Base-by-base conservation (phyloP, 2,329 filamentous ascomycete genomes). In the Orbilia oligospora region DNA sequence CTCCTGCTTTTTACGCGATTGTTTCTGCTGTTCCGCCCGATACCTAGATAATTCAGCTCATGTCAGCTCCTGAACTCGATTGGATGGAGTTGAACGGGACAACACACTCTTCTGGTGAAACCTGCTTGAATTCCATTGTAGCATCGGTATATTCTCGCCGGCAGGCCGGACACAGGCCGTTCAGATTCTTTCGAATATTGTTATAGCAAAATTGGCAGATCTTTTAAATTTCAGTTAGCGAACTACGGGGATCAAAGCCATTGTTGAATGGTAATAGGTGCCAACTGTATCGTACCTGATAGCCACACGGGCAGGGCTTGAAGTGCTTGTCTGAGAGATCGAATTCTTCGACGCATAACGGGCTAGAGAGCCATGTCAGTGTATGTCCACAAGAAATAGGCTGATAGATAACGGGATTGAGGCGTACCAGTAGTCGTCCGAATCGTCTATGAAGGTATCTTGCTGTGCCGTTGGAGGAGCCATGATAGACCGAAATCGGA, bases 131-230 rank as follows among this genome's bases (percentile, higher is more conserved):
- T 85, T 97, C 90, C 84, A 99, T 98, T 33, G 94, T 97, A 84
- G 95, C 95, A 82, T 99, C 97, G 84, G 97, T 94, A 85, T 99
- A 99, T 5, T 93, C 92, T 84, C 96, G 89, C 85, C 96, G 90
- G 84, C 96, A 99, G 81, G 97, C 97, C n/a, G 96, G 96, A 85
- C 96, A 99, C 73, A 97, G 89, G 41, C 95, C 94, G 84, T 97
- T 98, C 89, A 97, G 94, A 83, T 97, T 97, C 82, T 92, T 97
- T 86, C 97, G 97, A 84, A 99, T 97, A 84, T 98, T 99, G 86
- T 99, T 97, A 87, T 95, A 99, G 86, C 96, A 99, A 86, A 99
- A 99, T 87, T 99, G 97, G 86, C 96, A 99, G 84, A 99, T 95
- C 94, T 97, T 83, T 44, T 48, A 30, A 12, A 18, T 6, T 33